phyloP scores from a whole-genome alignment of 305 asterid species.

The Fraxinus angustifolia region DNA sequence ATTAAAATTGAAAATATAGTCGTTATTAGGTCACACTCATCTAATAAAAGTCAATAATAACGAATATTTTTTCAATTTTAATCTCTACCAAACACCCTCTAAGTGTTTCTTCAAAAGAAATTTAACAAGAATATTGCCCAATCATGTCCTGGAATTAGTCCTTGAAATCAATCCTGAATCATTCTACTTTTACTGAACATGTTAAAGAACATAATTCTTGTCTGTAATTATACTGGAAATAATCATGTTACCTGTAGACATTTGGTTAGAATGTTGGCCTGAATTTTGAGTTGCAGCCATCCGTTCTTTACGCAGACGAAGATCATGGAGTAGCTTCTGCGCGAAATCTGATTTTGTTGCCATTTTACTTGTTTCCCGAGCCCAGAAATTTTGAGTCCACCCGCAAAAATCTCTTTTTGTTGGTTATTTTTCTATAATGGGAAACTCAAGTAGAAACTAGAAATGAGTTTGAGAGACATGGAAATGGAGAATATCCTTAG shows the following conservation, averaged over 20 bases:
- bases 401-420: background rate
- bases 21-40: too few relatives aligned
- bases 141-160: background rate
- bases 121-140: background rate
- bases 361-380: slow-evolving; percentile 22
- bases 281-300: slow-evolving; percentile 39
- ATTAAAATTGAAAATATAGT: too few relatives aligned
- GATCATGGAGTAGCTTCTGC: slow-evolving; percentile 52
- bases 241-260: slow-evolving; percentile 29
- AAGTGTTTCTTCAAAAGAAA: background rate
- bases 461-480: background rate
- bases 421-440: background rate
- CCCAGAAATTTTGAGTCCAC: background rate
- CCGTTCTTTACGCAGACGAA: slow-evolving; percentile 42
- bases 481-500: slow-evolving; percentile 24
- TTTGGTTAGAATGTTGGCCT: slow-evolving; percentile 19
- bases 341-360: slow-evolving; percentile 45
- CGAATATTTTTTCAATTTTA: too few relatives aligned
- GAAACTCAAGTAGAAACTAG: background rate
- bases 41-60: too few relatives aligned
- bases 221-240: background rate
- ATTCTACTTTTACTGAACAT: background rate
- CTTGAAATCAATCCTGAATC: background rate
- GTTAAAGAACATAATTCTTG: background rate
- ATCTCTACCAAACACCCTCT: too few relatives aligned